A percentile compares a stretch with the other conserved stretches of the same genome.
phyloP scores from a whole-genome alignment of 176 grass and related monocot genomes.

The Chloris gayana region DNA sequence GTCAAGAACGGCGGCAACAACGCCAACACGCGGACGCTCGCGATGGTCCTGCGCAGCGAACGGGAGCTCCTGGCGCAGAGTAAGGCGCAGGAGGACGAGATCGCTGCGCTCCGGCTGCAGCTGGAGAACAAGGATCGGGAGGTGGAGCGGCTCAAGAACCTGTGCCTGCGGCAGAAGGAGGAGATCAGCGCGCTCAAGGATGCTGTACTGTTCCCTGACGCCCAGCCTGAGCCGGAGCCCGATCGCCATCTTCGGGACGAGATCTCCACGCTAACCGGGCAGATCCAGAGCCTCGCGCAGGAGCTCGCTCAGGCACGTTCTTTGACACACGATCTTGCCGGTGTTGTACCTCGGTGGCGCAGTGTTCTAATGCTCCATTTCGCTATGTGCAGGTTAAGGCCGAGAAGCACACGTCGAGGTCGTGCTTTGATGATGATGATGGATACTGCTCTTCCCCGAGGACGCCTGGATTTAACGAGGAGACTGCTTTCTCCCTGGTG shows the following conservation, averaged over 20 bases:
- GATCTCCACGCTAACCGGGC: slow-evolving; percentile 77
- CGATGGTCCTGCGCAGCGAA: slow-evolving; percentile 89
- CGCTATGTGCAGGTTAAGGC: slow-evolving; percentile 63
- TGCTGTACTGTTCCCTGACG: slow-evolving; percentile 82
- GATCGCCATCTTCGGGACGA: slow-evolving; percentile 77
- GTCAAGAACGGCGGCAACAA: slow-evolving; percentile 60
- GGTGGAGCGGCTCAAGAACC: slow-evolving; percentile 90
- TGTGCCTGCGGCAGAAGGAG: slow-evolving; percentile 89
- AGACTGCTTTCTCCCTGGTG: slow-evolving; percentile 68
- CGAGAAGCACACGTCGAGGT: slow-evolving; percentile 55
- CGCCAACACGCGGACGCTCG: slow-evolving; percentile 82
- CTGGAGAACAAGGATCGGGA: slow-evolving; percentile 67
- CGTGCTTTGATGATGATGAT: slow-evolving; percentile 62
- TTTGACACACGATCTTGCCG: slow-evolving; percentile 9
- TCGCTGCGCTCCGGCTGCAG: slow-evolving; percentile 63
- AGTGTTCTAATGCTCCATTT: slow-evolving; percentile 29
- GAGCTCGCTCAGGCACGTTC: slow-evolving; percentile 86
- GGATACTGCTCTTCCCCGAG: slow-evolving; percentile 62
- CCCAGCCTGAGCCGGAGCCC: slow-evolving; percentile 28
- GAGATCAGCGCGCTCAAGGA: slow-evolving; percentile 90
- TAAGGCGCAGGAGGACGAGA: slow-evolving; percentile 84
- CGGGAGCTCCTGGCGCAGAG: slow-evolving; percentile 86
- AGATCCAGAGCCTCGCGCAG: slow-evolving; percentile 83
- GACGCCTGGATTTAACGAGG: slow-evolving; percentile 57
- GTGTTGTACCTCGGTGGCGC: neutral